These are phyloP conservation scores for Zygotorulaspora chibaensis DNA, from an alignment of 805 yeast species.

Conservation along the genomic window DNA sequence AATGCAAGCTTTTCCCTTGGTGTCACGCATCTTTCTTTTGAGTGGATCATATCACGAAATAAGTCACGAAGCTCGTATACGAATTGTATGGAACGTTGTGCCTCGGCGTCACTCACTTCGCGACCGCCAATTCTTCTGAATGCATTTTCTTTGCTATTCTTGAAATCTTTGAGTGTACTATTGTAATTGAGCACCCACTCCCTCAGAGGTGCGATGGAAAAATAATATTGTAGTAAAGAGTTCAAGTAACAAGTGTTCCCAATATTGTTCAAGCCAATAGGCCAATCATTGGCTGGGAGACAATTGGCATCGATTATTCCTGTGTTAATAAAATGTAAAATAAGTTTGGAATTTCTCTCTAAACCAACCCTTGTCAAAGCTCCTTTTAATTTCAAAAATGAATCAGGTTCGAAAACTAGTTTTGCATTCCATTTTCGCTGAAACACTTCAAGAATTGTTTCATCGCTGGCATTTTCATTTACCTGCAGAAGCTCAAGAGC, in stretches of 20 bases:
- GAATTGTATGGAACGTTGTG: conserved; percentile 77
- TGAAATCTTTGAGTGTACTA: conserved; percentile 31
- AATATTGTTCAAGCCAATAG: conserved; percentile 88
- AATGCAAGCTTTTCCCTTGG: conserved; percentile 85
- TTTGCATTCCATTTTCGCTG: conserved; percentile 32
- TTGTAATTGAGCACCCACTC: conserved; percentile 57
- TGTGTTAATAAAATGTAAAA: conserved; percentile 51
- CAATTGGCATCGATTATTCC: conserved; percentile 60
- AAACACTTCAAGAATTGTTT: conserved; percentile 35
- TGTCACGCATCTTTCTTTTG: conserved; percentile 59
- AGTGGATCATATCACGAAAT: conserved; percentile 64
- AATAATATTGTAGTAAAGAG: conserved; percentile 85
- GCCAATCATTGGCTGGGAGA: conserved; percentile 67
- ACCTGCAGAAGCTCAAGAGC: conserved; percentile 51
- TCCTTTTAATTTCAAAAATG: conserved; percentile 52
- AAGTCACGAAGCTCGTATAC: conserved; percentile 65
- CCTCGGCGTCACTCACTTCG: conserved; percentile 70
- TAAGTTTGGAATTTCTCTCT: conserved; percentile 49
- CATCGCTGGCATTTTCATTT: conserved; percentile 50
- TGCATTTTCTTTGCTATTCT: conserved; percentile 16
- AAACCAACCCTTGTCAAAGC: conserved; percentile 55
- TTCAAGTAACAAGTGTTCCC: conserved; percentile 96
- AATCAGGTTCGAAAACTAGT: conserved; percentile 34
- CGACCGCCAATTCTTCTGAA: conserved; percentile 83
- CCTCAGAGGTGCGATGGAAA: conserved; percentile 77